phyloP scores from a whole-genome alignment of 345 rosid genomes.

The Lumnitzera littorea region DNA sequence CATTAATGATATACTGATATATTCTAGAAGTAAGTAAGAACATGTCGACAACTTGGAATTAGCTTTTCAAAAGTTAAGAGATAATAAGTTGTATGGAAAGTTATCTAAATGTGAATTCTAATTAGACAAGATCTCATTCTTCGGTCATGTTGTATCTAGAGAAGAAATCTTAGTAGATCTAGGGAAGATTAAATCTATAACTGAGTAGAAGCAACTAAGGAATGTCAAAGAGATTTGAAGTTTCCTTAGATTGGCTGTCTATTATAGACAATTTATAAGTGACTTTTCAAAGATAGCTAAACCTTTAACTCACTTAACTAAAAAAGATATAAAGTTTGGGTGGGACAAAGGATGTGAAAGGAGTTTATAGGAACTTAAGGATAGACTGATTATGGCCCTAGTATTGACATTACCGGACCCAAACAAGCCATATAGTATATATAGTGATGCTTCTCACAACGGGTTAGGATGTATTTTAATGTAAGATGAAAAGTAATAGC shows the following conservation, averaged over 20 bases:
- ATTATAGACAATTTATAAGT: neutral
- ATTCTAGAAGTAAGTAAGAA: neutral
- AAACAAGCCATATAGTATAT: neutral
- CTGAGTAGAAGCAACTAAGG: neutral
- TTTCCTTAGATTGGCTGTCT: neutral
- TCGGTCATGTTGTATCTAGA: neutral
- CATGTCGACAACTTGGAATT: neutral
- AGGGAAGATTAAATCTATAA: neutral
- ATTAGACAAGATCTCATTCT: neutral
- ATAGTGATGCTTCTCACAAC: no score
- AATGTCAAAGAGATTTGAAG: neutral
- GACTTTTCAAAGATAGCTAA: neutral
- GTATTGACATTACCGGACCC: neutral
- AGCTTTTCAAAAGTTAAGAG: neutral
- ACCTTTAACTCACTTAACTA: neutral
- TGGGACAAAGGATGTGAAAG: neutral
- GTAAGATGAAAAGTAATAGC: no score
- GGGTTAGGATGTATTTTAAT: no score
- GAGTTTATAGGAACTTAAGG: neutral
- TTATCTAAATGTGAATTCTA: neutral
- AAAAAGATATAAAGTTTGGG: neutral
- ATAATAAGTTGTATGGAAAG: neutral
- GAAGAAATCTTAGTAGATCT: neutral
- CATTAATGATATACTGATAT: neutral
- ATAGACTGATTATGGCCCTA: neutral